These are phyloP conservation scores for Curvularia verruculosa DNA, from an alignment of 2,329 filamentous ascomycete species.

Conservation along the genomic window DNA sequence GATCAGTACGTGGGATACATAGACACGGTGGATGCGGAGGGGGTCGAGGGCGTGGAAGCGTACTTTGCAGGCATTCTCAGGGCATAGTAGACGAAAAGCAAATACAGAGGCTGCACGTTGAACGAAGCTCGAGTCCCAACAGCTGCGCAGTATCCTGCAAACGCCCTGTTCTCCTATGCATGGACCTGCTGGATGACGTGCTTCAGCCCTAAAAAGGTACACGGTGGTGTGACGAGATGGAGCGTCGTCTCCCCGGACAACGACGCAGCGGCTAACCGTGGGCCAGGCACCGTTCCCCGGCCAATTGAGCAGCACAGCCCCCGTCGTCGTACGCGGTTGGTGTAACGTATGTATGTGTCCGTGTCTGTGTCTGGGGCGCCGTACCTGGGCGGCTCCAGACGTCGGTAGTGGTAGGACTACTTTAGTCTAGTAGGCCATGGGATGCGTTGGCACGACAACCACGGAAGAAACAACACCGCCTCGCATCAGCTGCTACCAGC, in stretches of 20 bases:
- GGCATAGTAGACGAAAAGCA: conserved; percentile 5
- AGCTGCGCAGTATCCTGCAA: conserved; percentile 5
- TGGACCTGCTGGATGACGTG: conserved; percentile 6
- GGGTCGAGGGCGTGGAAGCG: conserved; percentile 34
- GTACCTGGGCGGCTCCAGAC: conserved; percentile 11
- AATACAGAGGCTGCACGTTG: background rate
- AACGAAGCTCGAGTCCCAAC: background rate
- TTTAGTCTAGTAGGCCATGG: too few species aligned
- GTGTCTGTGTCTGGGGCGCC: conserved; percentile 6
- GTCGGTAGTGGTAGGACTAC: too few species aligned
- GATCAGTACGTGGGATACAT: conserved; percentile 68
- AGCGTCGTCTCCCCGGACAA: conserved; percentile 9
- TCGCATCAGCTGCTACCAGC: conserved; percentile 7
- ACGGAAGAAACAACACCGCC: conserved; percentile 20
- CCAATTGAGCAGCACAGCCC: conserved; percentile 7
- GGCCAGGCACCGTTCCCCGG: conserved; percentile 1
- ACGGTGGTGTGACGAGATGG: background rate
- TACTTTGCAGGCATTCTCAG: conserved; percentile 43
- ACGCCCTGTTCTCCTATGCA: conserved; percentile 10
- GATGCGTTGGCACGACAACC: conserved; percentile 18
- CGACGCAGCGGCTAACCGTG: background rate
- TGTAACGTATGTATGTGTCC: too few species aligned
- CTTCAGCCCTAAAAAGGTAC: conserved; percentile 7
- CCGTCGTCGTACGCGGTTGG: conserved; percentile 9
- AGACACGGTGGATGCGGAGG: conserved; percentile 46